These are phyloP conservation scores for Coriaria nepalensis DNA, from an alignment of 306 rosid genomes.

Conservation along the genomic window DNA sequence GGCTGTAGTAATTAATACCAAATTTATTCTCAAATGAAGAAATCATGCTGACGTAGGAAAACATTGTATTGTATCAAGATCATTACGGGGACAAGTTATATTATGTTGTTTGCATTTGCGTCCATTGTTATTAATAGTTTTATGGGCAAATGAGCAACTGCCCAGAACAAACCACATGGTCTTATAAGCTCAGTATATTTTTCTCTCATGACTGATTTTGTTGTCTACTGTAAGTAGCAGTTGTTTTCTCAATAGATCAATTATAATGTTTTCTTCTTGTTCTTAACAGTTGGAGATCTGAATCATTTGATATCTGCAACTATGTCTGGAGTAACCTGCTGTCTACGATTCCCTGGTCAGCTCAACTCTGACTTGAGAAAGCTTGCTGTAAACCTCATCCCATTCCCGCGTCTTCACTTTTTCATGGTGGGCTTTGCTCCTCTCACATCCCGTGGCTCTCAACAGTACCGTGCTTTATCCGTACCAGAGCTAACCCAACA, in stretches of 20 bases:
- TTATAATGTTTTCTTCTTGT: too few relatives aligned
- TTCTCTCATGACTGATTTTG: not conserved
- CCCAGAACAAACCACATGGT: too few relatives aligned
- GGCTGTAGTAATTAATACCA: too few relatives aligned
- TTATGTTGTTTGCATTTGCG: too few relatives aligned
- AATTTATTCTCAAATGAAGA: too few relatives aligned
- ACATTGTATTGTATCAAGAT: too few relatives aligned
- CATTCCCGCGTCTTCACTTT: constrained; percentile 36
- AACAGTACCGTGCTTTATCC: constrained; percentile 28
- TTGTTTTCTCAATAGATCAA: too few relatives aligned
- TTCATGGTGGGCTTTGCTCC: constrained; percentile 41
- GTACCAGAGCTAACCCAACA: constrained; percentile 34
- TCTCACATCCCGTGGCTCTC: constrained; percentile 29
- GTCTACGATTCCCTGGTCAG: constrained; percentile 31
- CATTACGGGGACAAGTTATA: too few relatives aligned
- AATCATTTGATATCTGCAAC: constrained; percentile 33
- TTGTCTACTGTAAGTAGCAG: not conserved
- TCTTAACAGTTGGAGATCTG: constrained; percentile 27
- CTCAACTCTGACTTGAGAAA: constrained; percentile 34
- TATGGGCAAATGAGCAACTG: too few relatives aligned
- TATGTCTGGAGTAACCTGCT: constrained; percentile 36
- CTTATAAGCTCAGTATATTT: too few relatives aligned
- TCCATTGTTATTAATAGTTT: too few relatives aligned
- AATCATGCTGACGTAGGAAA: too few relatives aligned
- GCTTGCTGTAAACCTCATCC: constrained; percentile 30